Evolutionary conservation across 1,284 basidiomycete species (phyloP), one percentile per base, ranked within the genome.

Genomic region (Vanrija sp.): DNA sequence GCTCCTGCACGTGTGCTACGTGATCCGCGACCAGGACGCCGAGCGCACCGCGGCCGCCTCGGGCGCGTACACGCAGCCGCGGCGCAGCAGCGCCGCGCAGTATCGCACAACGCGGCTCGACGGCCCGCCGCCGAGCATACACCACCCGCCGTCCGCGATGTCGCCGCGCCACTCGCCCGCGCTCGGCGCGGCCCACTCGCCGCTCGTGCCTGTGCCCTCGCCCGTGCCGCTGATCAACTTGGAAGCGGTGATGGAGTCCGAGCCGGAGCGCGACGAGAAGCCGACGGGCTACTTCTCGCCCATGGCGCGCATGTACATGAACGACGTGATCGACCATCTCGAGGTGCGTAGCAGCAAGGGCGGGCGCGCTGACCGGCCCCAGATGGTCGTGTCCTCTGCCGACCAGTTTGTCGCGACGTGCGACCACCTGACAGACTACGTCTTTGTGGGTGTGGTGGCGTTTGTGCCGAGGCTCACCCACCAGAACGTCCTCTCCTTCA

Each of bases 371-470:
- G 28, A 28, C 7, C 21, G 2, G 5, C 21, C 21, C 2, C 55
- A 60, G 58, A 61, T 71, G 46, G 66, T 75, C n/a, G 65, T 73
- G 5, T 64, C 65, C n/a, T 64, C 63, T 9, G 56, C 75, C 51
- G 74, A 76, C 46, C 74, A 75, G 54, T 76, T 71, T 51, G 69
- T 72, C 9, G 66, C 68, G 46, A 74, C 71, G 1, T 73, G 71
- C 40, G 74, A 77, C 52, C 73, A 76, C 61, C 54, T 77, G 52
- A 75, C 74, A 9, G 72, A 74, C 61, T 77, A 75, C 56, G 71
- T 73, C 26, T 77, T 77, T 61, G 72, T 74, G 55, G 55, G 69
- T 69, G 21, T 14, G 18, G 3, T 9, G 5, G 26, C 28, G n/a
- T 45, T 8, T 8, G 15, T 4, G n/a, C 29, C 26, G 28, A 46